Percentiles rank a stretch among this genome's conserved stretches.
Evolutionary conservation across 139 green algal genomes (phyloP).

Genomic region (Coelastrella sp.): DNA sequence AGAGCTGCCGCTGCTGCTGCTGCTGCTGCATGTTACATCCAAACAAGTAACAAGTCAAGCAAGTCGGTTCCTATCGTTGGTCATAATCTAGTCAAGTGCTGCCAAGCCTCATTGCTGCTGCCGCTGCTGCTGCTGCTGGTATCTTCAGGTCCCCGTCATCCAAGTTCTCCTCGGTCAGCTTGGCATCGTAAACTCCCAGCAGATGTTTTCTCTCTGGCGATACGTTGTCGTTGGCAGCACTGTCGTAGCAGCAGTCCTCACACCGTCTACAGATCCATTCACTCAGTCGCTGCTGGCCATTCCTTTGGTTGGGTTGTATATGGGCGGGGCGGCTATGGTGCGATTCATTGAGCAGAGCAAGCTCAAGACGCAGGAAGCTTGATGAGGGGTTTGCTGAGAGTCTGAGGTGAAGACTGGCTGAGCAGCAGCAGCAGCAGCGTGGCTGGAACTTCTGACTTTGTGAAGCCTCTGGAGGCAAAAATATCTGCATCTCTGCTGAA

Average conservation of each 20-base stretch:
- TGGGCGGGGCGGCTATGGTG: constrained; percentile 90
- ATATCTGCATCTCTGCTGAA: too few relatives aligned
- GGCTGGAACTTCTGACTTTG: too few relatives aligned
- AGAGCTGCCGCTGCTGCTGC: too few relatives aligned
- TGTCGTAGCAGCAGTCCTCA: constrained; percentile 95
- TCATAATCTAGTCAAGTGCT: too few relatives aligned
- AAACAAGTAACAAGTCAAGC: too few relatives aligned
- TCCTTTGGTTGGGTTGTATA: constrained; percentile 95
- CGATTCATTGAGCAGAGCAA: constrained; percentile 73
- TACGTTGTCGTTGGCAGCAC: constrained; percentile 97
- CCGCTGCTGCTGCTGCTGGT: not conserved
- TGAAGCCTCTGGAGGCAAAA: too few relatives aligned
- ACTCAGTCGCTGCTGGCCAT: constrained; percentile 96
- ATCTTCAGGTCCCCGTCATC: constrained; percentile 93
- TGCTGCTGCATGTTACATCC: too few relatives aligned
- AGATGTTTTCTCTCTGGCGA: constrained; percentile 96
- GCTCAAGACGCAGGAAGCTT: not conserved
- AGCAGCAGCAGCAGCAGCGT: too few relatives aligned
- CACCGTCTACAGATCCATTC: constrained; percentile 98
- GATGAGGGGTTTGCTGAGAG: too few relatives aligned
- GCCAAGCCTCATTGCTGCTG: too few relatives aligned
- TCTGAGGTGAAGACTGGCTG: too few relatives aligned
- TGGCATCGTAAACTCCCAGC: constrained; percentile 86
- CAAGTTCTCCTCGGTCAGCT: constrained; percentile 96
- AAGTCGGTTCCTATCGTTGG: too few relatives aligned